phyloP scores from a whole-genome alignment of 2,329 filamentous ascomycete species.

The Pseudogymnoascus sp. region DNA sequence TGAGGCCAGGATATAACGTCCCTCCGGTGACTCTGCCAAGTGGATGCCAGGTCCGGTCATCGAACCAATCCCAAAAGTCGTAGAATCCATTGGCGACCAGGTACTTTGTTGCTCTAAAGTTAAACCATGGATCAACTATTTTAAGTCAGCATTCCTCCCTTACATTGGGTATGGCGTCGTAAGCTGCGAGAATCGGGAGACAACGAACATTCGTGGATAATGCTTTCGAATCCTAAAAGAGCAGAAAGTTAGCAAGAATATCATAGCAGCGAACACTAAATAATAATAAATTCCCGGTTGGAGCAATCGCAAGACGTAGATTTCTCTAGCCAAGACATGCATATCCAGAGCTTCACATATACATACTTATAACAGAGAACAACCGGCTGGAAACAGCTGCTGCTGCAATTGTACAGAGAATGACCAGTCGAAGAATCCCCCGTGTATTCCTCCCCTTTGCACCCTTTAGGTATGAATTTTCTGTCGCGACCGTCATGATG shows the following conservation, averaged over 20 bases:
- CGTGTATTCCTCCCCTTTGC: conserved; percentile 74
- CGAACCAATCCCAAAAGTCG: conserved; percentile 99
- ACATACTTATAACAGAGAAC: conserved; percentile 95
- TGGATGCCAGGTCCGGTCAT: conserved; percentile 99
- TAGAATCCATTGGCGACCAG: conserved; percentile 95
- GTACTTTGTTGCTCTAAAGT: conserved; percentile 97
- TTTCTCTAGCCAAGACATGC: conserved; percentile 3
- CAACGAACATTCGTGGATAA: conserved; percentile 95
- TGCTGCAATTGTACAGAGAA: conserved; percentile 83
- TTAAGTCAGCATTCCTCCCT: conserved; percentile 28
- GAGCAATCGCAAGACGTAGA: conserved; percentile 1
- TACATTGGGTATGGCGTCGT: conserved; percentile 9
- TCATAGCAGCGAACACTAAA: neutral
- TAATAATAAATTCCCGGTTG: neutral
- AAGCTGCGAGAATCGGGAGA: conserved; percentile 8
- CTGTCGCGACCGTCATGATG: conserved; percentile 34
- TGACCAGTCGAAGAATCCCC: conserved; percentile 79
- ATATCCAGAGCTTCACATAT: conserved; percentile 15
- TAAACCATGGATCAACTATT: conserved; percentile 98
- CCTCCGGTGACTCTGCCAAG: conserved; percentile 96
- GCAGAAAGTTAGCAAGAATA: conserved; percentile 20
- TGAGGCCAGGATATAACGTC: conserved; percentile 95
- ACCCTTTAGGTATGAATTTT: conserved; percentile 58
- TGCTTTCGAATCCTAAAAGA: conserved; percentile 83
- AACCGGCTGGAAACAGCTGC: conserved; percentile 88